Conservation (phyloP, 1,284 basidiomycete genomes). For the Sporisorium reilianum region DNA sequence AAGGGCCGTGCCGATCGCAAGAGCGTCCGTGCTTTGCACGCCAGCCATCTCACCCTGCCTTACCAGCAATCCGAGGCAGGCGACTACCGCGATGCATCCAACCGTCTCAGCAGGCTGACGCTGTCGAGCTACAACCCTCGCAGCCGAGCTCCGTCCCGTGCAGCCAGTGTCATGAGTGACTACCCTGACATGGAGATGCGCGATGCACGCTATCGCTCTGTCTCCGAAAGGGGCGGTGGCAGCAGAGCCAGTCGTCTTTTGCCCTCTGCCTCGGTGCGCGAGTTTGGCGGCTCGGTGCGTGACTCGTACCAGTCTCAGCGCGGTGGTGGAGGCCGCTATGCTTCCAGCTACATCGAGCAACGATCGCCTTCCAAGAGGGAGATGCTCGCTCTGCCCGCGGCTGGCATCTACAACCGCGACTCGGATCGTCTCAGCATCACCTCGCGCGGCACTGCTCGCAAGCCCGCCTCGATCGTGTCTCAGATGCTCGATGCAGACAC, state of each 20-base stretch:
- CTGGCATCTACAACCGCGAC: slow-evolving; percentile 31
- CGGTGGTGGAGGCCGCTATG: slow-evolving; percentile 23
- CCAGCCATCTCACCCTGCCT: slow-evolving; percentile 48
- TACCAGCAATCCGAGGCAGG: slow-evolving; percentile 41
- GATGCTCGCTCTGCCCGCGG: slow-evolving; percentile 2
- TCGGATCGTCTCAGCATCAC: slow-evolving; percentile 35
- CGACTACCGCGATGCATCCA: slow-evolving; percentile 35
- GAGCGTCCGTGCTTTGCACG: slow-evolving; percentile 24
- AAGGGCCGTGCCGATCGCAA: slow-evolving; percentile 20
- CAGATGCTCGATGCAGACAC: slow-evolving; percentile 43
- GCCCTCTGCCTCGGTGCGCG: slow-evolving; percentile 26
- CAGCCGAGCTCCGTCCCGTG: slow-evolving; percentile 29
- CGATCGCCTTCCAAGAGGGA: slow-evolving; percentile 25
- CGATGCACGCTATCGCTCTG: slow-evolving; percentile 27
- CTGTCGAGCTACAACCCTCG: slow-evolving; percentile 15
- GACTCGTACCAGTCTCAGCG: slow-evolving; percentile 19
- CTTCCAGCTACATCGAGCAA: slow-evolving; percentile 31
- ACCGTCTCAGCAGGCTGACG: slow-evolving; percentile 40
- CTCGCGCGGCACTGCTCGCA: slow-evolving; percentile 32
- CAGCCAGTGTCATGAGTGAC: slow-evolving; percentile 27
- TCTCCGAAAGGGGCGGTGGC: slow-evolving; percentile 29
- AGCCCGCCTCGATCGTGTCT: slow-evolving; percentile 29
- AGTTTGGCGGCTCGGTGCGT: slow-evolving; percentile 26
- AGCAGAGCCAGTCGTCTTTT: slow-evolving; percentile 28
- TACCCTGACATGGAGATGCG: slow-evolving; percentile 30